Base-by-base conservation (phyloP, 1,284 basidiomycete species). In the Malassezia sympodialis region DNA sequence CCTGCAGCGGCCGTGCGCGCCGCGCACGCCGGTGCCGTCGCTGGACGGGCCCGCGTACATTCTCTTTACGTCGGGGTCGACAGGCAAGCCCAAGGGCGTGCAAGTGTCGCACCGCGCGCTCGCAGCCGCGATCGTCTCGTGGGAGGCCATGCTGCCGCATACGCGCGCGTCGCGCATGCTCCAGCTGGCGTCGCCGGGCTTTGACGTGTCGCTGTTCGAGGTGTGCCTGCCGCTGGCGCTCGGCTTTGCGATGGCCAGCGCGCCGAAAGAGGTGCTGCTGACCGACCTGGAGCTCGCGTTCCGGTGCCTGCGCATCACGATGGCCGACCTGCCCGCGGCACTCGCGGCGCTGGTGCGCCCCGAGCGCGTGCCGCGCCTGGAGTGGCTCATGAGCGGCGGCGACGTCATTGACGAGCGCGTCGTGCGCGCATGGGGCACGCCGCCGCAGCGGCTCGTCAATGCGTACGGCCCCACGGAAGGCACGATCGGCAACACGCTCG, bases 331-430 rank as follows among this genome's bases (percentile, higher is more conserved):
- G 17, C 71, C 72, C 1, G 68, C 72, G 28, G 68, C 67, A 4
- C 62, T 74, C 28, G 71, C 68, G 8, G 58, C 62, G 12, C 59
- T 67, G 2, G 56, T 73, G n/a, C 65, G 63, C 31, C 68, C 67
- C 8, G 57, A 58, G 2, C 58, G 63, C 34, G 57, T 71, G 8
- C 57, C 56, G n/a, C 54, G 63, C 32, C 60, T 72, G 31, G 66
- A 70, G 31, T 73, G 72, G 70, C 63, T 74, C 26, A 70, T 73
- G 69, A 73, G 68, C 47, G 72, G 71, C 14, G 72, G 72, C 37
- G 72, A 74, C 47, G 60, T 66, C 40, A 70, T 74, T 30, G 67
- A 70, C 51, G 61, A 66, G 15, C 57, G 63, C 10, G 69, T 73
- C 5, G 58, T 74, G 19, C 56, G 63, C 10, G 60, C 61, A 10